Evolutionary conservation across 179 eudicot species (phyloP), one percentile per base, ranked within the genome.

Genomic region (Spinacia oleracea): DNA sequence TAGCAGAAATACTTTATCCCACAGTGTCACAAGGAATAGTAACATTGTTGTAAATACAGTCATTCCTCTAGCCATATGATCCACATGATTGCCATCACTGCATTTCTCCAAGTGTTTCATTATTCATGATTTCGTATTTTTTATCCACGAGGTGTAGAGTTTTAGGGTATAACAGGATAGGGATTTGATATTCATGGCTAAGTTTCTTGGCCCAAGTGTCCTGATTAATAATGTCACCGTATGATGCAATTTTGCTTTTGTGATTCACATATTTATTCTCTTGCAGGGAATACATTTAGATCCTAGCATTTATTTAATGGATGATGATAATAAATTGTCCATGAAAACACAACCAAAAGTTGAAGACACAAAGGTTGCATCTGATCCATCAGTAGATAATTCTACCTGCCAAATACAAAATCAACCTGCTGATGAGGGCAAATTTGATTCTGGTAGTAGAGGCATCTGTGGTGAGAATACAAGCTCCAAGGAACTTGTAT

Each of bases 261-360:
- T 23, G 64, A 70, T 65, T 75, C 46, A 70, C 25, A 0, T 51
- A n/a, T 66, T 21, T 50, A 69, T 16, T 42, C 63, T 59, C 64
- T 75, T 78, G 45, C 94, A 96, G 99, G 99, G 99, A 76, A 89
- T 91, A 82, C 98, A 96, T 88, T 82, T 96, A 82, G 99, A 96
- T 89, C 99, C 99, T 46, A 96, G 98, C 81, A 96, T 96, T 76
- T 96, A 96, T 80, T 88, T 96, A 68, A 96, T 96, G 98, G 94
- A 96, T 80, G 98, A 92, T 74, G 99, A 89, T 82, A 93, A 82
- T 85, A 96, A 93, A 84, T 70, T 82, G 66, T 77, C 89, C 60
- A 77, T 83, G 73, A 75, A 85, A 71, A 16, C 42, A 50, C 86
- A 84, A 35, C 83, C 80, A 69, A 90, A 88, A 84, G 87, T 73